Conservation (phyloP, 1,284 basidiomycete species). For the Marasmius oreades region DNA sequence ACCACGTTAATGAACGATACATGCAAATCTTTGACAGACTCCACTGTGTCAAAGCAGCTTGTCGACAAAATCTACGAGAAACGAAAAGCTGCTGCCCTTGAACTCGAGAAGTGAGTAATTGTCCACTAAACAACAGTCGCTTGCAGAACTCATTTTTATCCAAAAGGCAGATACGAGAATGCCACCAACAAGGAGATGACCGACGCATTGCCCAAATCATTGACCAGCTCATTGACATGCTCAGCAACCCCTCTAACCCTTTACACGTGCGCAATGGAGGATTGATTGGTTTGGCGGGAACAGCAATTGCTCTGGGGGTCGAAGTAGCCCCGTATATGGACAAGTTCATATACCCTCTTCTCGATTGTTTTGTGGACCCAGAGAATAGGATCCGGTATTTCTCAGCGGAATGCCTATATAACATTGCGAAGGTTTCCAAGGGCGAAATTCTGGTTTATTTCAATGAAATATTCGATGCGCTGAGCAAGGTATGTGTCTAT, state of each 20-base stretch:
- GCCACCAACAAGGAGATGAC: conserved; percentile 76
- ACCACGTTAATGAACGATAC: no score
- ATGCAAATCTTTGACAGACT: conserved; percentile 37
- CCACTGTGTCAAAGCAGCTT: conserved; percentile 68
- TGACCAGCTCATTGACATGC: conserved; percentile 93
- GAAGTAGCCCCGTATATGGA: conserved; percentile 94
- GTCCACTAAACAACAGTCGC: neutral
- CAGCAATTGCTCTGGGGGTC: conserved; percentile 92
- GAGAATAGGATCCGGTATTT: conserved; percentile 97
- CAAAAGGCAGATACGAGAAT: conserved; percentile 81
- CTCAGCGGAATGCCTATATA: conserved; percentile 97
- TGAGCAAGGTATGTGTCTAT: conserved; percentile 77
- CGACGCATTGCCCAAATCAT: conserved; percentile 85
- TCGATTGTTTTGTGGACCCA: conserved; percentile 92
- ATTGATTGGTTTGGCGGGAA: conserved; percentile 93
- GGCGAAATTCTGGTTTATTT: conserved; percentile 97
- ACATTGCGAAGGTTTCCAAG: conserved; percentile 97
- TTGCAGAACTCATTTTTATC: conserved; percentile 8
- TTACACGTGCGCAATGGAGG: conserved; percentile 93
- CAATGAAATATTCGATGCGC: conserved; percentile 96
- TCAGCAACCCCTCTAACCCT: conserved; percentile 75
- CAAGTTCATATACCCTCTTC: conserved; percentile 85
- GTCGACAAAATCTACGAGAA: conserved; percentile 93
- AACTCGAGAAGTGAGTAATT: conserved; percentile 81
- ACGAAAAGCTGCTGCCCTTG: conserved; percentile 92